Evolutionary conservation across 306 rosid species (phyloP).

Genomic region (Prunus persica): DNA sequence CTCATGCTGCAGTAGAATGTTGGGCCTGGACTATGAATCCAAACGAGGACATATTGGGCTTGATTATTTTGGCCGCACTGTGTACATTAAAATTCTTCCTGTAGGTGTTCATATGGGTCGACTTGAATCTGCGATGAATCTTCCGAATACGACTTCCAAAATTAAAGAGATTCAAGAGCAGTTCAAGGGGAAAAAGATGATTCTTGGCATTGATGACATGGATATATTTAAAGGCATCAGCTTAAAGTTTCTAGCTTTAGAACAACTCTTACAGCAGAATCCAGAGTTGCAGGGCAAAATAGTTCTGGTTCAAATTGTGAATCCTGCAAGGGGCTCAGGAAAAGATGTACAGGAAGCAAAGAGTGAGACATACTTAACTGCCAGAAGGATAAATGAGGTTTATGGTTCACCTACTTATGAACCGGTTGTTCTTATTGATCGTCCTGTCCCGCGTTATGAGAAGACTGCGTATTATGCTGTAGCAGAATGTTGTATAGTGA

Average conservation of each 20-base stretch:
- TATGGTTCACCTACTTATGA: conserved; percentile 56
- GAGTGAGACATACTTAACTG: conserved; percentile 57
- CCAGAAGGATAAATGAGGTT: conserved; percentile 53
- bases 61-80: conserved; percentile 83
- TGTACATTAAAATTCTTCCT: conserved; percentile 76
- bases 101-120: conserved; percentile 88
- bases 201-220: conserved; percentile 71
- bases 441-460: conserved; percentile 71
- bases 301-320: conserved; percentile 75
- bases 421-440: conserved; percentile 72
- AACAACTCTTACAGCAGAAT: conserved; percentile 69
- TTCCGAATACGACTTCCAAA: conserved; percentile 52
- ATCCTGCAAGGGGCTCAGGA: conserved; percentile 86
- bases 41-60: conserved; percentile 91
- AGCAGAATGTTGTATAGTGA: conserved; percentile 86
- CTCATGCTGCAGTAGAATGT: conserved; percentile 94
- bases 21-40: conserved; percentile 83
- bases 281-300: conserved; percentile 52
- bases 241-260: conserved; percentile 70
- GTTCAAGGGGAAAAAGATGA: conserved; percentile 50
- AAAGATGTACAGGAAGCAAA: conserved; percentile 78
- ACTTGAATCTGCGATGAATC: conserved; percentile 71
- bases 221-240: conserved; percentile 86
- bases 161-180: conserved; percentile 64
- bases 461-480: conserved; percentile 77